Base-by-base conservation (phyloP, 2,329 filamentous ascomycete species). In the Teratosphaeria gauchensis region DNA sequence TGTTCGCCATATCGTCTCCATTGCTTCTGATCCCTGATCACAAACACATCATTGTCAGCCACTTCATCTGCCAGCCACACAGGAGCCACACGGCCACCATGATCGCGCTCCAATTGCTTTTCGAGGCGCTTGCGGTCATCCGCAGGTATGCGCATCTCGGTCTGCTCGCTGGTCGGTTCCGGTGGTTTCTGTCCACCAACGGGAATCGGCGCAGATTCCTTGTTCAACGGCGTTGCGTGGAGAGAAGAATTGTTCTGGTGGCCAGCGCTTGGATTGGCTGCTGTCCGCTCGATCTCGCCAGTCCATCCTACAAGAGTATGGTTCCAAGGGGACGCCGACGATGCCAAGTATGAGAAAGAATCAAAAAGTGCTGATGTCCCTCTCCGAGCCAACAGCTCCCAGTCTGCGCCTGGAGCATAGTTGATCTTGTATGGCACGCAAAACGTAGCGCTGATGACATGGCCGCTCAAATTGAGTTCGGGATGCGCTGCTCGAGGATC, bases 231-330 rank as follows among this genome's bases (percentile, higher is more conserved):
- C 6, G 79, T 76, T 21, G 79, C 73, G 65, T 78, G 62, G 64
- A 71, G 72, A n/a, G 80, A 73, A 8, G 61, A 63, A 32, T 61
- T 61, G 31, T 51, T 42, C 32, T 81, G 78, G 28, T 19, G 28
- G 14, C 52, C 52, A 11, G 78, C 77, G 62, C 77, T 66, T 33
- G 63, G 66, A 14, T 67, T 68, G 19, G 65, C 61, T 51, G 62
- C 56, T 30, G 68, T 61, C 9, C 69, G 66, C 46, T 68, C 68
- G 46, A 80, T 77, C 61, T 97, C 92, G 59, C 92, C 92, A 2
- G 92, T 96, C 92, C 92, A 97, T 53, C 90, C 92, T 56, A 97
- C 89, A 5, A 96, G 82, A 0, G 87, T 94, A 76, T 96, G 92
- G 67, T 91, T 90, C 92, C 92, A 97, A 21, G 87, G 85, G 1